Conservation (phyloP, 2,329 filamentous ascomycete genomes). For the Fusarium drepaniforme region DNA sequence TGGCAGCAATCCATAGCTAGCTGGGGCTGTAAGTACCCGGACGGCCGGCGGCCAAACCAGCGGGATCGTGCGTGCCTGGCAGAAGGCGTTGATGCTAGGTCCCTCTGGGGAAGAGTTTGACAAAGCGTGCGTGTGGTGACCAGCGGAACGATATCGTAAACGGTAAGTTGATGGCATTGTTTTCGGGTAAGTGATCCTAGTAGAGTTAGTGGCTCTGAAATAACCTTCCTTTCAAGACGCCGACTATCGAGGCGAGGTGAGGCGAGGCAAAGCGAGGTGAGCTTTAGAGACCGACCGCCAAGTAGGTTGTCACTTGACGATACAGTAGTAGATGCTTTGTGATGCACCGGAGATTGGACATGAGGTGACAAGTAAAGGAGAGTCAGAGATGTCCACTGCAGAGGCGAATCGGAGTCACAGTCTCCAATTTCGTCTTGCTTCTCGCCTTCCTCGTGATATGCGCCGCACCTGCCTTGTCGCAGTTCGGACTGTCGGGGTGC, state of each 20-base stretch:
- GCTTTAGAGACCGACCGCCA: not conserved
- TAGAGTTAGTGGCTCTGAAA: constrained; percentile 10
- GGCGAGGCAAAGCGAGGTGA: not conserved
- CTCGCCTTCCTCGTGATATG: constrained; percentile 10
- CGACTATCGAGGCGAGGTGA: not conserved
- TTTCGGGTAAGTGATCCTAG: constrained; percentile 9
- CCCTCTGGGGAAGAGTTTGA: constrained; percentile 1
- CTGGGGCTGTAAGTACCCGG: not conserved
- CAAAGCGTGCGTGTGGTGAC: not conserved
- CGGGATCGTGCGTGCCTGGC: constrained; percentile 34
- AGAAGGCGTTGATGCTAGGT: constrained; percentile 16
- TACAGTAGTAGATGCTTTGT: not conserved
- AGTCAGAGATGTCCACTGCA: not conserved
- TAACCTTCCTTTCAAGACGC: not conserved
- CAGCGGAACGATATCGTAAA: constrained; percentile 24
- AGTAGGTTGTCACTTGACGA: not conserved
- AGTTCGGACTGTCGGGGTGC: constrained; percentile 9
- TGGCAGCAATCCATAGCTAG: constrained; percentile 14
- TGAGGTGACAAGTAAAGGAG: not conserved
- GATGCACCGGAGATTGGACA: not conserved
- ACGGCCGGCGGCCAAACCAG: constrained; percentile 17
- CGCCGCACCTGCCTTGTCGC: constrained; percentile 17
- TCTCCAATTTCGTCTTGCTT: not conserved
- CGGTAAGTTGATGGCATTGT: constrained; percentile 17
- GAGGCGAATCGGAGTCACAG: not conserved